Evolutionary conservation across 805 yeast species (phyloP).

Genomic region (Wickerhamiella slavikovae): DNA sequence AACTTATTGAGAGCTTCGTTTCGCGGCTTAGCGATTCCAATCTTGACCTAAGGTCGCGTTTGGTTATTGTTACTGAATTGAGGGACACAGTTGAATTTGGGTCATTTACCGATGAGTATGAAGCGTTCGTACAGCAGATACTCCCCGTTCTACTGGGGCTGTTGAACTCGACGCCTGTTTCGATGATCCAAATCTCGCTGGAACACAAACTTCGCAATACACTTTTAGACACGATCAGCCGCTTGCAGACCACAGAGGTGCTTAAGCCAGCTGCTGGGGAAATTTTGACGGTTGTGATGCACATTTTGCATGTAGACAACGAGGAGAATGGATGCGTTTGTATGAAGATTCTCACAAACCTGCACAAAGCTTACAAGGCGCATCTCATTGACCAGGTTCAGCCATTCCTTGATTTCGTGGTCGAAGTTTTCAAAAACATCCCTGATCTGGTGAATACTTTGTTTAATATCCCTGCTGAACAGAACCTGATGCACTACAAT

Average conservation of each 20-base stretch:
- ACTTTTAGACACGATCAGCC: constrained; percentile 55
- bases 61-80: constrained; percentile 56
- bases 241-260: constrained; percentile 66
- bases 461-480: constrained; percentile 24
- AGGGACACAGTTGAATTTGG: constrained; percentile 74
- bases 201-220: constrained; percentile 44
- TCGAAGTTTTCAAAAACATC: constrained; percentile 59
- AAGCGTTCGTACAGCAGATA: constrained; percentile 44
- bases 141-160: constrained; percentile 49
- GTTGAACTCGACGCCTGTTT: constrained; percentile 38
- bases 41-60: constrained; percentile 36
- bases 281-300: constrained; percentile 38
- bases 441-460: constrained; percentile 52
- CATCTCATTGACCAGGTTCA: constrained; percentile 49
- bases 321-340: constrained; percentile 90
- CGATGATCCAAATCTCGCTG: constrained; percentile 6
- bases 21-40: constrained; percentile 11
- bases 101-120: constrained; percentile 65
- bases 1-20: constrained; percentile 10
- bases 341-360: constrained; percentile 65
- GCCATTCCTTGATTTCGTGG: constrained; percentile 57
- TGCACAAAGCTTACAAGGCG: constrained; percentile 68
- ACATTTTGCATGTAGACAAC: constrained; percentile 51
- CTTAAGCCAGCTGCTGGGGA: constrained; percentile 48
- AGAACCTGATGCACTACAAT: neutral